Evolutionary conservation across 2,329 filamentous ascomycete genomes (phyloP), one percentile per base, ranked within the genome.

Genomic region (Arthrinium puccinioides): DNA sequence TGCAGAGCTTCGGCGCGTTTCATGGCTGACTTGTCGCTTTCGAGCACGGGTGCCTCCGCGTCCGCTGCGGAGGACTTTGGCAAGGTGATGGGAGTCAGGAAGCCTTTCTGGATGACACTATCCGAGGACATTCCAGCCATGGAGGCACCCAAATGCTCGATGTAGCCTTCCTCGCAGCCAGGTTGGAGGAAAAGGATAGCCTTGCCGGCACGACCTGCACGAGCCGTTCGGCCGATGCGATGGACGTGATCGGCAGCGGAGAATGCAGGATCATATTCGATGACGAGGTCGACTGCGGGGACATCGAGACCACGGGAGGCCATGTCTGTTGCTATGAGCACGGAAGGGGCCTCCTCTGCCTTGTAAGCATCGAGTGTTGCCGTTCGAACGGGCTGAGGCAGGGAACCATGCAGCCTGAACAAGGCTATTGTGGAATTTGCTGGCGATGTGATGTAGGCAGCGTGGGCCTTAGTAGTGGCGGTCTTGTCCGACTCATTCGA

Each of bases 181-280:
- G 92, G 92, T 41, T 89, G 79, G 11, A 98, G 76, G 69, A 97
- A 97, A 18, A 97, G 79, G 9, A 86, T 73, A 1, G 92, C 88
- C 39, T 89, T 82, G 20, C 92, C 92, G 9, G 90, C 76, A 6
- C 86, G 83, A 13, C 92, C 92, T 1, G 94, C 87, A 69, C 92
- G 86, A 4, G 92, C 92, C 9, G 92, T 98, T 59, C 92, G 84
- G 38, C 92, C 92, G 38, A 97, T 87, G 39, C 92, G 83, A 64
- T 98, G 92, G 7, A 96, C 74, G 59, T 98, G 92, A 59, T 98
- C 92, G 43, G 89, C 85, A 18, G 87, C 81, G 55, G 84, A 87
- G 62, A 97, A 97, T 3, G 92, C 87, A 0, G 92, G 89, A 55
- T 98, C 92, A 56, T 95, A 97, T 59, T 98, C 92, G 39, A 98